phyloP scores from a whole-genome alignment of 1,284 basidiomycete genomes.

The Cryptococcus sp. region DNA sequence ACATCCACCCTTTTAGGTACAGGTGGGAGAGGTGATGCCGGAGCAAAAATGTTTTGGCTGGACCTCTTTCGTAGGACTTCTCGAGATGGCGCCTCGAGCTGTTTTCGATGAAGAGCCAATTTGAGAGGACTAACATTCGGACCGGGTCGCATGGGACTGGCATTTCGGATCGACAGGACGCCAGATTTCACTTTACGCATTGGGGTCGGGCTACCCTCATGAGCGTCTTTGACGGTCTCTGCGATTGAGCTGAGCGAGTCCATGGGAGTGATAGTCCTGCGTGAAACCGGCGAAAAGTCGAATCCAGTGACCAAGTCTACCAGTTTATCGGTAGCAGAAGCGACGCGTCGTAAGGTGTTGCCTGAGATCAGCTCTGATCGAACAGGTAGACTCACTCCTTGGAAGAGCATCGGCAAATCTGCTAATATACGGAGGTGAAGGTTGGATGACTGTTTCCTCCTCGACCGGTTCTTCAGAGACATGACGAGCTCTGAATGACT shows the following conservation, averaged over 20 bases:
- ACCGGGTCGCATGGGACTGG: conserved; percentile 19
- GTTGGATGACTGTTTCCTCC: no score
- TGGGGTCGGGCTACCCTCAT: conserved; percentile 28
- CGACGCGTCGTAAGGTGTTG: conserved; percentile 24
- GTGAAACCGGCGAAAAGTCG: conserved; percentile 22
- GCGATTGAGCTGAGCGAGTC: conserved; percentile 11
- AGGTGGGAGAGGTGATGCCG: conserved; percentile 34
- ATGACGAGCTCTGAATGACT: no score
- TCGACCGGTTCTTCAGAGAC: neutral
- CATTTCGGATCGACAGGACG: conserved; percentile 15
- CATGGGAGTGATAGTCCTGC: conserved; percentile 6
- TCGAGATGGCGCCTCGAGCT: conserved; percentile 5
- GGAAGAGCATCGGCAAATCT: no score
- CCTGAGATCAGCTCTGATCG: conserved; percentile 6
- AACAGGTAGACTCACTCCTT: no score
- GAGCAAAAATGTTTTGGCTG: conserved; percentile 28
- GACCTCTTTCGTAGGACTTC: neutral
- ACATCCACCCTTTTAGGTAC: conserved; percentile 4
- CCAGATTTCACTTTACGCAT: conserved; percentile 24
- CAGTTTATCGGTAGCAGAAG: conserved; percentile 34
- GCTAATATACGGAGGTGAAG: no score
- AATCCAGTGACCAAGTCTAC: conserved; percentile 23
- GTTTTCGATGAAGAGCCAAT: conserved; percentile 25
- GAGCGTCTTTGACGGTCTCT: conserved; percentile 16
- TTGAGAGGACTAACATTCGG: conserved; percentile 27